Base-by-base conservation (phyloP, 2,329 filamentous ascomycete species). In the Colletotrichum liaoningense region DNA sequence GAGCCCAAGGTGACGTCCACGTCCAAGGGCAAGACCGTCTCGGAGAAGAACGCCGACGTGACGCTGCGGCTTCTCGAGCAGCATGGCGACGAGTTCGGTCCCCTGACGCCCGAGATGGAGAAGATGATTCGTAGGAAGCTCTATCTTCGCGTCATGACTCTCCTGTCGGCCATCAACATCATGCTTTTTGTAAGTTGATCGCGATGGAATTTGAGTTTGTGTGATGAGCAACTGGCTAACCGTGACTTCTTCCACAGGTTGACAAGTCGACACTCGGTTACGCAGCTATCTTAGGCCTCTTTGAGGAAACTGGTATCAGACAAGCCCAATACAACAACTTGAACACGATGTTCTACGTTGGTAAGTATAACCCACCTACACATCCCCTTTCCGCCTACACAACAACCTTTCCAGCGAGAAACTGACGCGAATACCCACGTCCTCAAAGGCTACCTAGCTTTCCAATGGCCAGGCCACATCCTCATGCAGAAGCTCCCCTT, bases 261-360 rank as follows among this genome's bases (percentile, higher is more conserved):
- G 82, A 85, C 69, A 85, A 85, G 75, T 80, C 83, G 0, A 85
- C 83, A 0, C 74, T 85, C 0, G 80, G 81, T 1, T 85, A 84
- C 57, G 79, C 83, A 6, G 81, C 84, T 1, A 81, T 86, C 26
- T 77, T 86, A 5, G 84, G 83, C 0, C 70, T 86, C 0, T 84
- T 85, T 22, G 81, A 84, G 46, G 83, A 85, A 60, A 85, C 82
- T 0, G 79, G 81, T 3, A 83, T 85, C 28, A 75, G 68, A 4
- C 78, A 82, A 19, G 77, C 79, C 0, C 75, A 85, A 64, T 85
- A 84, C 66, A 84, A 84, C 62, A 84, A 84, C 56, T 73, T 84
- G 1, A 82, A 81, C 72, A 84, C 83, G 2, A 79, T 85, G 35
- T 85, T 84, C 72, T 85, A 84, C 49, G 81, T 83, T 54, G 83